Conservation (phyloP, 2,329 filamentous ascomycete genomes). For the Aphanoascus verrucosus region DNA sequence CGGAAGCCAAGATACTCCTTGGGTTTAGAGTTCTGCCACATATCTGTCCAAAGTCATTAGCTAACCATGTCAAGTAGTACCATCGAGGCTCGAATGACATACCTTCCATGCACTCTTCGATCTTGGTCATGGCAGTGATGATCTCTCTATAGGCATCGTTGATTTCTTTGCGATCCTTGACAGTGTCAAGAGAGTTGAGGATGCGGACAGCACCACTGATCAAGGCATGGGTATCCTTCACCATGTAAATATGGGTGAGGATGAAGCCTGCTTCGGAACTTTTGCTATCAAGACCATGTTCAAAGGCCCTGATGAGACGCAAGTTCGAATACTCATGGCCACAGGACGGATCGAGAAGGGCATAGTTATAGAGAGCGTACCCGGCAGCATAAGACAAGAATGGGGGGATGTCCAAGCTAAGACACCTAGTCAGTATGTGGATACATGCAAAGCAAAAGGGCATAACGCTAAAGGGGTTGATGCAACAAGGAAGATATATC, state of each 20-base stretch:
- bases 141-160: constrained; percentile 55
- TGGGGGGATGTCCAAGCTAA: constrained; percentile 63
- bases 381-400: constrained; percentile 76
- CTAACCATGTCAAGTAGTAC: not conserved
- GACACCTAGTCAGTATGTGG: constrained; percentile 9
- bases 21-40: constrained; percentile 85
- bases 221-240: constrained; percentile 68
- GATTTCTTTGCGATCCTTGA: constrained; percentile 46
- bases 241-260: constrained; percentile 94
- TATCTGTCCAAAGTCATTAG: constrained; percentile 39
- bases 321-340: constrained; percentile 53
- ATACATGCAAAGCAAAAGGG: not conserved
- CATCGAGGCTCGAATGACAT: constrained; percentile 21
- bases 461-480: not conserved
- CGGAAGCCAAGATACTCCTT: constrained; percentile 79
- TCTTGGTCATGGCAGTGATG: constrained; percentile 53
- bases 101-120: constrained; percentile 72
- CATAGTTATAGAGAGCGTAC: constrained; percentile 55
- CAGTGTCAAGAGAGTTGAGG: constrained; percentile 46
- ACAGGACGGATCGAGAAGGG: constrained; percentile 44
- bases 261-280: constrained; percentile 93
- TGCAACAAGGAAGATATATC: constrained; percentile 17
- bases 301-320: constrained; percentile 80
- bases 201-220: constrained; percentile 61
- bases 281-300: constrained; percentile 71